Base-by-base conservation (phyloP, 1,284 basidiomycete species). In the Wallemia hederae region DNA sequence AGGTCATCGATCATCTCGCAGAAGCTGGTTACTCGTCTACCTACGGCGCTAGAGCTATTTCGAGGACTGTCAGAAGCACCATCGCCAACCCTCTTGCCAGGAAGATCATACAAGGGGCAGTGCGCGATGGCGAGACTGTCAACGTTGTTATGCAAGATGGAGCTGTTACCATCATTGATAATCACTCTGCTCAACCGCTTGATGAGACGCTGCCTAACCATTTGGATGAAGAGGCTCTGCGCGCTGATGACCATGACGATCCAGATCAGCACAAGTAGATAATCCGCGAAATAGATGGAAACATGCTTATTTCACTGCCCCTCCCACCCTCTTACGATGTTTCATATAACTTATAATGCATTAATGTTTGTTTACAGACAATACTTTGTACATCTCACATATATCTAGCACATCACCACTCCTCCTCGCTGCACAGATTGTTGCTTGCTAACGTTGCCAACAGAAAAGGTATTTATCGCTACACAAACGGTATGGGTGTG, bases 41-140 rank as follows among this genome's bases (percentile, higher is more conserved):
- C 24, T 96, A 90, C 70, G 76, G 90, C 22, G 90, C 89, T 0
- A 75, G 90, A 27, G 83, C 85, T 14, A 83, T 89, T 61, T 81
- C 81, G 27, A 73, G 85, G 24, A 26, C 56, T 27, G 56, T 58
- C 7, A 26, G 56, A 26, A 7, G 14, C 9, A 58, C 5, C 17
- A 28, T 58, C 19, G 56, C 56, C 7, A 58, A 58, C 25, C 56
- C 56, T 2, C 56, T 58, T n/a, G 56, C 56, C 5, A 58, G n/a
- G 56, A 58, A 58, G 56, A 26, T 58, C 14, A 58, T 58, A 9
- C 24, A 26, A n/a, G 56, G 56, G 17, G 11, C 56, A 7, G n/a
- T 58, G 11, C 56, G 56, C 17, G 56, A 58, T 27, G 19, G 24
- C 24, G 56, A 58, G 17, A 26, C 56, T 11, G 56, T 22, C 5